These are phyloP conservation scores for Proliferodiscus dingleyae DNA, from an alignment of 2,329 filamentous ascomycete genomes.

Conservation along the genomic window DNA sequence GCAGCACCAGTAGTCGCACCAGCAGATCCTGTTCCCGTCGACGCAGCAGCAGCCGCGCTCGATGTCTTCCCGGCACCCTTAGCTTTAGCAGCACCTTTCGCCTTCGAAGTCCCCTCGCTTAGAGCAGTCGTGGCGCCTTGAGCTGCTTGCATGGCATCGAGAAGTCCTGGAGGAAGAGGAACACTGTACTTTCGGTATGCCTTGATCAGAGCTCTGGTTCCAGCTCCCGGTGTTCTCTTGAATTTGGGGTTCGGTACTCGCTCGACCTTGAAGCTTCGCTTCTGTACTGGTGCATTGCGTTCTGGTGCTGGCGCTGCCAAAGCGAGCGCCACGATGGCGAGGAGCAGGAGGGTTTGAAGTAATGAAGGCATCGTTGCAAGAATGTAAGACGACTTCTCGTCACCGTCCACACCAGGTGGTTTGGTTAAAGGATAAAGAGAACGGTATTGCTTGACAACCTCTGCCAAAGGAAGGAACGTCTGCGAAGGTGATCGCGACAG, in stretches of 20 bases:
- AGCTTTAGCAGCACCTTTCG: conserved; percentile 6
- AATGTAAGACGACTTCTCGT: conserved; percentile 4
- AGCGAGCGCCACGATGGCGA: conserved; percentile 43
- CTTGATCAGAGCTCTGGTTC: conserved; percentile 52
- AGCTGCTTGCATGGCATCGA: conserved; percentile 32
- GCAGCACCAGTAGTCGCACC: conserved; percentile 28
- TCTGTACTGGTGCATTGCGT: conserved; percentile 37
- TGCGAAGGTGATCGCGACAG: conserved; percentile 5
- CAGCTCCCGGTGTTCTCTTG: conserved; percentile 28
- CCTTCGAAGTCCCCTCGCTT: conserved; percentile 9
- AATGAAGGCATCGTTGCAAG: conserved; percentile 29
- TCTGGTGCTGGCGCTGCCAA: conserved; percentile 43
- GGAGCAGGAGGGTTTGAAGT: conserved; percentile 35
- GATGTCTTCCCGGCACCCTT: conserved; percentile 9
- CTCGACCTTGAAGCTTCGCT: conserved; percentile 31
- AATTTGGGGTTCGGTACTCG: conserved; percentile 40
- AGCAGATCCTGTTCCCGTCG: conserved; percentile 11
- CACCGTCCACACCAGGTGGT: conserved; percentile 31
- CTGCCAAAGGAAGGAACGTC: conserved; percentile 12
- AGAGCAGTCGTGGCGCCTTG: conserved; percentile 4
- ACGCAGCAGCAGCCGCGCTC: conserved; percentile 10
- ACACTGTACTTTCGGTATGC: conserved; percentile 66
- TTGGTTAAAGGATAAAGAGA: conserved; percentile 17
- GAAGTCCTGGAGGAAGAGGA: conserved; percentile 40
- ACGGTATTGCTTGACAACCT: conserved; percentile 10